Percentiles rank a stretch among this genome's conserved stretches.
phyloP scores from a whole-genome alignment of 2,329 filamentous ascomycete species.

The Fusarium tanahbumbuense region DNA sequence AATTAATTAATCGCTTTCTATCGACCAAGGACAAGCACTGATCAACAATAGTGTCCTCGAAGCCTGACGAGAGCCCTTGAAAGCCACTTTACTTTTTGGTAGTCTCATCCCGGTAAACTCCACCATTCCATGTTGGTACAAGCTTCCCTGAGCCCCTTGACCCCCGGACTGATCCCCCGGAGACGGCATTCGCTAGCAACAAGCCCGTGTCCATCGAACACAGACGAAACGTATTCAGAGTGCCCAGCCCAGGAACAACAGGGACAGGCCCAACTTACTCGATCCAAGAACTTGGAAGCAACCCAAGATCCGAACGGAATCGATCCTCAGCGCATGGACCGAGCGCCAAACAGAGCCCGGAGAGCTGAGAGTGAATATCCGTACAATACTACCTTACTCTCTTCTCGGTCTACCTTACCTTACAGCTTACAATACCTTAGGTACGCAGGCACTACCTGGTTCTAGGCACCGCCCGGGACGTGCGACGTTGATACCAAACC shows the following conservation, averaged over 20 bases:
- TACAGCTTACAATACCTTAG: background rate
- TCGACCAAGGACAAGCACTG: background rate
- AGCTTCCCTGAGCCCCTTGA: slow-evolving; percentile 42
- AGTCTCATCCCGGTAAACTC: slow-evolving; percentile 16
- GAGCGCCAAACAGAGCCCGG: background rate
- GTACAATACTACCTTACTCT: slow-evolving; percentile 6
- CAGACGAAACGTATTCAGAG: slow-evolving; percentile 24
- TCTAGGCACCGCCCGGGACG: background rate
- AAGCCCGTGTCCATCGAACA: slow-evolving; percentile 35
- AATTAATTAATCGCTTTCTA: background rate
- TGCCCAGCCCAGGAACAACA: slow-evolving; percentile 27
- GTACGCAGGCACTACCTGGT: background rate
- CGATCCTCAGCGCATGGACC: slow-evolving; percentile 29
- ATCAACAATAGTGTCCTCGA: slow-evolving; percentile 27
- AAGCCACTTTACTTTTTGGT: slow-evolving; percentile 18
- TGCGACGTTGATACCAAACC: background rate
- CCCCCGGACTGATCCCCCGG: slow-evolving; percentile 39
- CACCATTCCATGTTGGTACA: slow-evolving; percentile 39
- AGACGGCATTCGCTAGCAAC: slow-evolving; percentile 28
- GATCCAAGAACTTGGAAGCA: slow-evolving; percentile 39
- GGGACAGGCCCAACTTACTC: slow-evolving; percentile 37
- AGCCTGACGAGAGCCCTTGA: slow-evolving; percentile 15
- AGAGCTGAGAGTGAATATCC: slow-evolving; percentile 5
- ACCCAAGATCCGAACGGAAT: slow-evolving; percentile 28
- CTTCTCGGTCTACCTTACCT: background rate